Conservation (phyloP, 768 basidiomycete genomes). For the Naganishia randhawae region DNA sequence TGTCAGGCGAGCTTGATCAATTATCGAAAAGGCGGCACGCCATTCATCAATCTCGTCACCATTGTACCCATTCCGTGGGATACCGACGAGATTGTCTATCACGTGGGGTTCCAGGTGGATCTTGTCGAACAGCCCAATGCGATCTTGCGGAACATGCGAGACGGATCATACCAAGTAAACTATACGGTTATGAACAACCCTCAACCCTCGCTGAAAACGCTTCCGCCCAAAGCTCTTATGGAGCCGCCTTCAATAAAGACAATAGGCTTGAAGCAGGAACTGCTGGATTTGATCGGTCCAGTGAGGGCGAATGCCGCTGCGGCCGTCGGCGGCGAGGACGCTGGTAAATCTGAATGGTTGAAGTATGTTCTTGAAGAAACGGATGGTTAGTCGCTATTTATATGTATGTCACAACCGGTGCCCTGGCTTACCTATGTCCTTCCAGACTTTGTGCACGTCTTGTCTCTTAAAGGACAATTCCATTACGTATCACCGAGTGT, state of each 20-base stretch:
- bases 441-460: conserved; percentile 77
- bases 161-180: conserved; percentile 72
- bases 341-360: conserved; percentile 49
- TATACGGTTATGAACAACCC: conserved; percentile 53
- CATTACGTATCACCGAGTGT: conserved; percentile 87
- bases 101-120: conserved; percentile 95
- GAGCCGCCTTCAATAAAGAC: conserved; percentile 31
- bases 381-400: conserved; percentile 46
- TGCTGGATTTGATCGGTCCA: conserved; percentile 41
- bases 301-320: conserved; percentile 30
- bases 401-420: background rate
- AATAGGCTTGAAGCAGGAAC: conserved; percentile 40
- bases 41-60: conserved; percentile 88
- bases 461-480: conserved; percentile 87
- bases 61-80: conserved; percentile 76
- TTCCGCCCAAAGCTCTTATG: conserved; percentile 34
- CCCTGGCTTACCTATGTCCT: conserved; percentile 12
- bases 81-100: conserved; percentile 71
- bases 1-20: conserved; percentile 84
- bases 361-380: conserved; percentile 53
- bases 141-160: conserved; percentile 71
- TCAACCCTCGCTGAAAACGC: conserved; percentile 38
- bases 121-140: conserved; percentile 78
- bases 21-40: conserved; percentile 74
- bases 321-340: conserved; percentile 41